Evolutionary conservation across 352 stramenopile genomes (phyloP), one percentile per base, ranked within the genome.

Genomic region (Plasmopara muralis): DNA sequence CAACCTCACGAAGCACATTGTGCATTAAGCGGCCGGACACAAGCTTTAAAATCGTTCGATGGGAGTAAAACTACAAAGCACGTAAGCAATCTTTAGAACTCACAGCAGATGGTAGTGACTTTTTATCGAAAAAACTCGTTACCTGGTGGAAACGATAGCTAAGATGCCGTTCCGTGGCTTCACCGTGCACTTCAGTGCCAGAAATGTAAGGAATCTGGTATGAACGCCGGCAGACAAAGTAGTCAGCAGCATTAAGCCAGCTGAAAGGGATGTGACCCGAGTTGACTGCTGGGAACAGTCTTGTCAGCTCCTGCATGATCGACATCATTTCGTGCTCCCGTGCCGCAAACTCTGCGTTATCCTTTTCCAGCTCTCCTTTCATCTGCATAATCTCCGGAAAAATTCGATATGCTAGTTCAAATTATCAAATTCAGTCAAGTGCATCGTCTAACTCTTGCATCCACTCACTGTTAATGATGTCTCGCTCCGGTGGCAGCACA

Each of bases 391-490:
- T 86, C 55, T 88, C 74, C 1, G 79, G 77, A 28, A 80, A 87
- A 29, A 74, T 46, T 1, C 58, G 60, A 40, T 89, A 89, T 18
- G 76, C 79, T 89, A 20, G 18, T 14, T 60, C n/a, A 13, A 45
- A 20, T 6, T 18, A 15, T 25, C 20, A 3, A 25, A 25, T 25
- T 25, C 3, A 25, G 20, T 25, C 20, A 25, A 25, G 3, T 25
- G 20, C n/a, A n/a, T 25, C 20, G 20, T 25, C 20, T 10, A 28
- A 49, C 8, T 8, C 15, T 35, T 7, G 25, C 18, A 28, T 46
- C n/a, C 33, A 68, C 71, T 49, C 49, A 92, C 82, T 85, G 64
- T 92, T 88, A 56, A 92, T 89, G 34, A 90, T 89, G 59, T 92
- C 79, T 18, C 59, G 55, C 49, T 87, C 64, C 1, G 69, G 64